Conservation (phyloP, 345 rosid genomes). For the Linum trigynum region DNA sequence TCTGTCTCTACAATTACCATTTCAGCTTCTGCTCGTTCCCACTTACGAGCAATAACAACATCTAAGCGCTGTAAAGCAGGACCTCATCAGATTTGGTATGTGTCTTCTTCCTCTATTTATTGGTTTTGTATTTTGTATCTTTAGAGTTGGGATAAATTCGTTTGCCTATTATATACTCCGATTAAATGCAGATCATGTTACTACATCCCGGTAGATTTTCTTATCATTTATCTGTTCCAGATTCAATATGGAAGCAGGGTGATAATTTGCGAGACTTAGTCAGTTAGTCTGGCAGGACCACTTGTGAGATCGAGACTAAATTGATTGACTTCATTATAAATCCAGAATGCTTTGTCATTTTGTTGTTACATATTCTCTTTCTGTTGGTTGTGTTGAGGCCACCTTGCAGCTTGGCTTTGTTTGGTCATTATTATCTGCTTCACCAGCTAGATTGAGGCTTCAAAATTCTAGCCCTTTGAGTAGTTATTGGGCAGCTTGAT, state of each 20-base stretch:
- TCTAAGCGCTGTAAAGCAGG: conserved; percentile 78
- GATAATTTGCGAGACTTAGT: not conserved
- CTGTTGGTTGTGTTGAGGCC: not conserved
- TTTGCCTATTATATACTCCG: not conserved
- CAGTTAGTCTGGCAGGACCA: not conserved
- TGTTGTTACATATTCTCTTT: not conserved
- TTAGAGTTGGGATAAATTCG: no score
- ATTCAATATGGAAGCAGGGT: conserved; percentile 1
- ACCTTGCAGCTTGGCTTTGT: not conserved
- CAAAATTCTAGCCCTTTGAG: not conserved
- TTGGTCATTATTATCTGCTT: not conserved
- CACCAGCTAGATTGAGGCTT: not conserved
- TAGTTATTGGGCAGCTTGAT: not conserved
- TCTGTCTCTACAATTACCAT: conserved; percentile 61
- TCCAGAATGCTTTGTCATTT: not conserved
- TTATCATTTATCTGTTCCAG: not conserved
- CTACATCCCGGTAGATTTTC: not conserved
- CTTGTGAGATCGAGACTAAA: not conserved
- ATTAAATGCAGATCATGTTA: not conserved
- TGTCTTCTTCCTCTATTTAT: conserved; percentile 15
- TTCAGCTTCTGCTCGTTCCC: conserved; percentile 64
- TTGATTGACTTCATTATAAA: not conserved
- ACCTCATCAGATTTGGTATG: conserved; percentile 77
- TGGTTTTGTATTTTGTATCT: conserved; percentile 6
- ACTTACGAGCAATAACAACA: conserved; percentile 82